Base-by-base conservation (phyloP, 108 stramenopile genomes). In the Nannochloropsis oceanica region DNA sequence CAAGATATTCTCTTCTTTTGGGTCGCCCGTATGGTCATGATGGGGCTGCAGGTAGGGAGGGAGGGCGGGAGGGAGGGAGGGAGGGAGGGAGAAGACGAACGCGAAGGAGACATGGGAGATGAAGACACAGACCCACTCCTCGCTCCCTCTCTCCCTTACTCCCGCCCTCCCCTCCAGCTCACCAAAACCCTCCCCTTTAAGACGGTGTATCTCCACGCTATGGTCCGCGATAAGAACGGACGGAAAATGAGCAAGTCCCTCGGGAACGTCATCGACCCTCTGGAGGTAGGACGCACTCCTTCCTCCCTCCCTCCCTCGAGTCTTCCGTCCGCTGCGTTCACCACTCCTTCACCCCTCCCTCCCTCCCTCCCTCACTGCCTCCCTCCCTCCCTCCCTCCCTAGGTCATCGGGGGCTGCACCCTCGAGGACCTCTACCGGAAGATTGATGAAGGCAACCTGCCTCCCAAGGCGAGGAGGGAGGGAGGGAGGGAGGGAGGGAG, bases 21-120 rank as follows among this genome's bases (percentile, higher is more conserved):
- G 99, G 99, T 99, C 44, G 99, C 99, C 34, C 92, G 99, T 87
- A 99, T 99, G 99, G 99, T 99, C 44, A 98, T 99, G 97, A 97
- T 99, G 96, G 96, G 97, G 50, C 93, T 99, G 90, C 95, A 99
- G 91, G 92, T 99, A 84, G 97, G 95, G 26, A 87, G 80, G 12
- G 80, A 46, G 79, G 50, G n/a, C n/a, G n/a, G n/a, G n/a, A n/a
- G n/a, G n/a, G n/a, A n/a, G n/a, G n/a, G n/a, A n/a, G n/a, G n/a
- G n/a, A n/a, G n/a, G n/a, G n/a, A n/a, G n/a, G n/a, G n/a, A n/a
- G n/a, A n/a, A n/a, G n/a, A n/a, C n/a, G n/a, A n/a, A n/a, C n/a
- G n/a, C n/a, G n/a, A 50, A 18, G 50, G 13, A 50, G 13, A 50
- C 50, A 50, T 50, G 50, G 50, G 18, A 50, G 18, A 18, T 18